phyloP scores from a whole-genome alignment of 106 monocot species.

The Acanthochlamys bracteata region DNA sequence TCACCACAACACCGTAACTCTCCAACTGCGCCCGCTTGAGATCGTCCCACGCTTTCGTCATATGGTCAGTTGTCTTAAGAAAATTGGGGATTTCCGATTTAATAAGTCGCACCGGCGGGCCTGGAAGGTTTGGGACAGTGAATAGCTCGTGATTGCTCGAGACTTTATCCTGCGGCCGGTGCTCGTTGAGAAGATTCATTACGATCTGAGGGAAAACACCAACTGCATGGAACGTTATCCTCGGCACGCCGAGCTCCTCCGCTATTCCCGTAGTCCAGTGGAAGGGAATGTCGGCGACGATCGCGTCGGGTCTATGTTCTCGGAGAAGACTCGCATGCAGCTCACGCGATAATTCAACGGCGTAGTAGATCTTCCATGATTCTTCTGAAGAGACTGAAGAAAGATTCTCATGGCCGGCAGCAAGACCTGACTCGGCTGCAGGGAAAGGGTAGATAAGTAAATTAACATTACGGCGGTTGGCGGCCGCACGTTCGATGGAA shows the following conservation, averaged over 20 bases:
- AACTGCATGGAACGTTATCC: neutral
- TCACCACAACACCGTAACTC: slow-evolving; percentile 9
- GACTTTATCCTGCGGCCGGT: neutral
- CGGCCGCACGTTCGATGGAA: slow-evolving; percentile 15
- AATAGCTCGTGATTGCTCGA: neutral
- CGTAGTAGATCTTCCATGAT: neutral
- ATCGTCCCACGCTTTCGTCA: neutral
- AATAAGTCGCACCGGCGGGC: neutral
- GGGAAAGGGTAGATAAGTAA: slow-evolving; percentile 21
- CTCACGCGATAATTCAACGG: neutral
- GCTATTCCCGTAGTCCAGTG: slow-evolving; percentile 4
- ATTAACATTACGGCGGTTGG: slow-evolving; percentile 3
- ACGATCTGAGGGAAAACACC: slow-evolving; percentile 5
- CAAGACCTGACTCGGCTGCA: slow-evolving; percentile 2
- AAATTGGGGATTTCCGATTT: slow-evolving; percentile 3
- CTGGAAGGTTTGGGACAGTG: slow-evolving; percentile 7
- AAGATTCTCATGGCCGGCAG: slow-evolving; percentile 6
- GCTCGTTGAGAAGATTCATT: slow-evolving; percentile 4
- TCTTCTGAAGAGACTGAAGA: neutral
- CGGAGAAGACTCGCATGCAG: neutral
- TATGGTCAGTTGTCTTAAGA: neutral
- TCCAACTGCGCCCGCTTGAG: neutral
- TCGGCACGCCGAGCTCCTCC: slow-evolving; percentile 1
- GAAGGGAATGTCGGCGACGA: slow-evolving; percentile 2
- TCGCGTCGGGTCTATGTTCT: slow-evolving; percentile 1